phyloP scores from a whole-genome alignment of 163 green algal genomes.

The Chlamydomonas reinhardtii region DNA sequence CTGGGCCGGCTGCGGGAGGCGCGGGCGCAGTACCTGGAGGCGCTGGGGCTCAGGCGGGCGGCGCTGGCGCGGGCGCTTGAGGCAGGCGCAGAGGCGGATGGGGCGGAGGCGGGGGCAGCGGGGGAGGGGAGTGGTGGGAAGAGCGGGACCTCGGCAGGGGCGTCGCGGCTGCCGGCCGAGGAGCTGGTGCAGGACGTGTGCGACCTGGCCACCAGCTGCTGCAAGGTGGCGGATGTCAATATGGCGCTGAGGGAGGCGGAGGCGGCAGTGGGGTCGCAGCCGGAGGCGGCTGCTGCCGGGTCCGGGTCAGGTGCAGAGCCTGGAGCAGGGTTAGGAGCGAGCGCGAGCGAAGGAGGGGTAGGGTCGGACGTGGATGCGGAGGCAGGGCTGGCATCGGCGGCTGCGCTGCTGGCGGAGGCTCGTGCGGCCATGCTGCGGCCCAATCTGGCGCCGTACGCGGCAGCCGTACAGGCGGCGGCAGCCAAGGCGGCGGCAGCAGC shows the following conservation, averaged over 20 bases:
- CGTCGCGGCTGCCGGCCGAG: not conserved
- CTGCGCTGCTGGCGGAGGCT: slow-evolving; percentile 18
- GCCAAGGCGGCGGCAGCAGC: not conserved
- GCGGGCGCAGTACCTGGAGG: slow-evolving; percentile 14
- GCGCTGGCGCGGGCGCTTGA: not conserved
- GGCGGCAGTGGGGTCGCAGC: not conserved
- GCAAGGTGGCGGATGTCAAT: slow-evolving; percentile 39
- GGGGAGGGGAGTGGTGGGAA: not conserved
- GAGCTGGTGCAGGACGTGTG: slow-evolving; percentile 21
- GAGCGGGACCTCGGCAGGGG: not conserved
- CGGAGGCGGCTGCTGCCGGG: not conserved
- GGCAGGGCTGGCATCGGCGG: not conserved
- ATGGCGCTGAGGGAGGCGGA: not conserved
- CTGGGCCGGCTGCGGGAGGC: not conserved
- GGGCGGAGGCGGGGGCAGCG: not conserved
- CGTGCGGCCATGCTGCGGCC: not conserved
- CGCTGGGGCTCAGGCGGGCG: slow-evolving; percentile 3
- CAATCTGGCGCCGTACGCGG: slow-evolving; percentile 13
- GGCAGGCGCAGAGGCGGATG: not conserved
- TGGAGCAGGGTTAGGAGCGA: not conserved
- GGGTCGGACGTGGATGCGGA: not conserved
- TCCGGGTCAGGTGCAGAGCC: not conserved
- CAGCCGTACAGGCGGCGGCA: not conserved
- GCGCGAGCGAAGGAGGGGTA: too few relatives aligned
- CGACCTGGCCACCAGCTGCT: slow-evolving; percentile 19